Evolutionary conservation across 208 protist genomes (phyloP), one percentile per base, ranked within the genome.

Genomic region (Crithidia fasciculata): DNA sequence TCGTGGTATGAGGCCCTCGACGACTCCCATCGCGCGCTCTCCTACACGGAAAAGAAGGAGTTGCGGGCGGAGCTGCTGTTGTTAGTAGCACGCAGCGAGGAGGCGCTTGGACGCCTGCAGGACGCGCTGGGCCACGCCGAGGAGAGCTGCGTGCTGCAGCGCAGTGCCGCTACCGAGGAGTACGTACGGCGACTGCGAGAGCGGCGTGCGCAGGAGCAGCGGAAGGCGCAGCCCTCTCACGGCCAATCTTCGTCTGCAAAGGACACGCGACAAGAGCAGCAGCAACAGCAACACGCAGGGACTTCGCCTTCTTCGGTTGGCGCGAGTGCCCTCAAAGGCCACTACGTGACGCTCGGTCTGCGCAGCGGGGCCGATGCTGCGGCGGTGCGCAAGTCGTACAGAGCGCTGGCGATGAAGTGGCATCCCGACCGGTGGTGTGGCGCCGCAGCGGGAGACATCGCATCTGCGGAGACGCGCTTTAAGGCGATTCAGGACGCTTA

Each of bases 381-480:
- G 50, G 72, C 63, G 53, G 69, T 82, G 62, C 59, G 52, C 10
- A 70, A 73, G 65, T 69, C 81, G 44, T 94, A 90, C 59, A 81
- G 86, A 36, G 80, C 80, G 5, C 68, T 94, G 58, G 89, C 89
- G 39, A 88, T 94, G 81, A 66, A 72, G 73, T 94, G 89, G 85
- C 89, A 94, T 75, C 89, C 89, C 16, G 86, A 94, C 61, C 83
- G 76, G 37, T 94, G 89, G 89, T 83, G 87, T 58, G 71, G 85
- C 54, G 68, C 74, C 10, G 52, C 75, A 0, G 62, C 72, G 0
- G 67, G 64, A 37, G 69, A 85, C 9, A 66, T 85, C 52, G 73
- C 69, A n/a, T 18, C 59, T 8, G 86, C 89, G 3, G 89, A 94
- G 65, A 69, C 78, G 49, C 80, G 69, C 45, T 94, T 94, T 62